Evolutionary conservation across 1,284 basidiomycete species (phyloP), one percentile per base, ranked within the genome.

Genomic region (Ganoderma resinaceum): DNA sequence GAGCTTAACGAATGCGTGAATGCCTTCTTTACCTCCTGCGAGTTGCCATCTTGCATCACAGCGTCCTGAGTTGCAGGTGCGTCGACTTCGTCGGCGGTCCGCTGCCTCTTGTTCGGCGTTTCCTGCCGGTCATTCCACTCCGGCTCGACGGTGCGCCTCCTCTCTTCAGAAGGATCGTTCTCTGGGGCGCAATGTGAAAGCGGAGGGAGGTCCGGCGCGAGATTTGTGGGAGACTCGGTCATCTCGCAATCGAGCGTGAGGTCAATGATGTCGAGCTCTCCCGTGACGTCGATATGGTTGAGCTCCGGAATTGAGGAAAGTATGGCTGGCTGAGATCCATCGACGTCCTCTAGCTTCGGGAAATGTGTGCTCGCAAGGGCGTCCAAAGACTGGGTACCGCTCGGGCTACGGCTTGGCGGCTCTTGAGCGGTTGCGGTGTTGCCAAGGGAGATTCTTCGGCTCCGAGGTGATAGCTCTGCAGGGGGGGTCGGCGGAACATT

Each of bases 231-330:
- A 12, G 65, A 63, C 18, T 35, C 43, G 35, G 20, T 38, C 35
- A 61, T 29, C 26, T 29, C 33, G 16, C 53, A 53, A 18, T 40
- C 20, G 14, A 14, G 20, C 5, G 68, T 73, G 40, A 72, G 65
- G 38, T 71, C 70, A 29, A 72, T 65, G 62, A 70, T 40, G 31
- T 66, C 66, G 4, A 57, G 38, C 40, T 62, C 64, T 18, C 52
- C 53, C 11, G 55, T n/a, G 29, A 46, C 18, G 37, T 62, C 63
- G 42, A 62, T 3, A 20, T 38, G 40, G 5, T 35, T 35, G n/a
- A 62, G 61, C 35, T 62, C 55, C 26, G 66, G 55, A n/a, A 66
- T 66, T 8, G 52, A 31, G n/a, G 20, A 40, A 46, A 60, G 43
- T 8, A 35, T 3, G 11, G 31, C 57, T 20, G 31, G n/a, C 46